phyloP scores from a whole-genome alignment of 495 filamentous ascomycete genomes.

The Stereocaulon alpinum region DNA sequence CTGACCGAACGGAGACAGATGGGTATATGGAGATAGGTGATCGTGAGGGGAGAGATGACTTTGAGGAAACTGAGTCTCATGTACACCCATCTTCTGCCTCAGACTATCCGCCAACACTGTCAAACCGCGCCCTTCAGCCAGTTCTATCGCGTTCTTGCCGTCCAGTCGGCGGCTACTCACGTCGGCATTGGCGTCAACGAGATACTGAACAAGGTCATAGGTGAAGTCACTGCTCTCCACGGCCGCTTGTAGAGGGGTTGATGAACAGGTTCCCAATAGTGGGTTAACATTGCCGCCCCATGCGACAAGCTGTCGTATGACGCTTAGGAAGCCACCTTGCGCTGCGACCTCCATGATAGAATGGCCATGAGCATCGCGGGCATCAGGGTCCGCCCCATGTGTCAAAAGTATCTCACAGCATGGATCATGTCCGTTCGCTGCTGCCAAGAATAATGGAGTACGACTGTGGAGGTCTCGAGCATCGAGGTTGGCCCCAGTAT shows the following conservation, averaged over 20 bases:
- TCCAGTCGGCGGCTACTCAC: not conserved
- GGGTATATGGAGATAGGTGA: not conserved
- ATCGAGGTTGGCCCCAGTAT: not conserved
- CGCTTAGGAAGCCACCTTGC: not conserved
- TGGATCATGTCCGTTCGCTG: not conserved
- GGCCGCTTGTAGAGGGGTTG: constrained; percentile 5
- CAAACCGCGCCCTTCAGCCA: not conserved
- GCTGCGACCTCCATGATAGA: constrained; percentile 5
- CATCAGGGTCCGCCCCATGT: not conserved
- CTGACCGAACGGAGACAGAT: not conserved
- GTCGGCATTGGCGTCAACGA: not conserved
- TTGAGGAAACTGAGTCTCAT: not conserved
- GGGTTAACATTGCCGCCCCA: not conserved
- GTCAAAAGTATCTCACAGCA: not conserved
- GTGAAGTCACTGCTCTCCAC: constrained; percentile 2
- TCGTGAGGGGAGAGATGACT: not conserved
- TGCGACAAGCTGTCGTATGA: not conserved
- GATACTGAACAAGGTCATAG: constrained; percentile 1
- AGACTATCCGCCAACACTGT: not conserved
- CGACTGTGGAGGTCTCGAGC: not conserved
- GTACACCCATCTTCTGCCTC: not conserved
- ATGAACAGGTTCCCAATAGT: not conserved
- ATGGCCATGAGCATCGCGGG: constrained; percentile 2
- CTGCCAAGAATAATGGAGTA: constrained; percentile 4
- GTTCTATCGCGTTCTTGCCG: not conserved